Percentiles rank a stretch among this genome's conserved stretches.
phyloP scores from a whole-genome alignment of 805 yeast genomes.

The Saccharomycopsis schoenii region DNA sequence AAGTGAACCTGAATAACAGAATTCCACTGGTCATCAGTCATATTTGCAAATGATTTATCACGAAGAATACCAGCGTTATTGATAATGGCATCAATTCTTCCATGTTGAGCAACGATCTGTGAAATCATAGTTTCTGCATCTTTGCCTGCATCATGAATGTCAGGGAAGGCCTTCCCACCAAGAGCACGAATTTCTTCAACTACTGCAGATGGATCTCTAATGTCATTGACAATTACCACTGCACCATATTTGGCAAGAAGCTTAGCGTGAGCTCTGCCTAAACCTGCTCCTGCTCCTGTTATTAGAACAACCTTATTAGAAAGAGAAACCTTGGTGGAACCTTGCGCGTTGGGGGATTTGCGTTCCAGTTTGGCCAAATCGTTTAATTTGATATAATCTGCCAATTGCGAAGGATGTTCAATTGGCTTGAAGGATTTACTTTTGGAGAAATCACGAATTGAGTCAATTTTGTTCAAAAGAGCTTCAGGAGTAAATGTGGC shows the following conservation, averaged over 20 bases:
- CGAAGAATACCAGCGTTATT: slow-evolving; percentile 94
- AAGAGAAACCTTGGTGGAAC: slow-evolving; percentile 46
- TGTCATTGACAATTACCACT: slow-evolving; percentile 88
- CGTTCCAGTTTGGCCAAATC: slow-evolving; percentile 37
- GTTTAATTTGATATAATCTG: slow-evolving; percentile 58
- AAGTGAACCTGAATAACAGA: slow-evolving; percentile 75
- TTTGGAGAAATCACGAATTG: slow-evolving; percentile 48
- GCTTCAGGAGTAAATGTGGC: slow-evolving; percentile 76
- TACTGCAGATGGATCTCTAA: slow-evolving; percentile 60
- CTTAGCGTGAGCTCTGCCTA: slow-evolving; percentile 84
- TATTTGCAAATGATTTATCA: slow-evolving; percentile 78
- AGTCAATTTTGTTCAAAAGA: slow-evolving; percentile 55
- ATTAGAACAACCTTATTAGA: slow-evolving; percentile 79
- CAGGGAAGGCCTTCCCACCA: slow-evolving; percentile 79
- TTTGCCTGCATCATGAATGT: slow-evolving; percentile 69
- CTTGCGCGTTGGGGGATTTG: slow-evolving; percentile 47
- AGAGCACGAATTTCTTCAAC: slow-evolving; percentile 63
- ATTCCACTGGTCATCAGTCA: slow-evolving; percentile 79
- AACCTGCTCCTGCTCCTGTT: slow-evolving; percentile 93
- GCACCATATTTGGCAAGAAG: slow-evolving; percentile 88
- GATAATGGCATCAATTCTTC: slow-evolving; percentile 73
- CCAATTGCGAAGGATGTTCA: slow-evolving; percentile 61
- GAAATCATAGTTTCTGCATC: slow-evolving; percentile 68
- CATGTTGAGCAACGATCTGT: slow-evolving; percentile 67
- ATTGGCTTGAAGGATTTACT: slow-evolving; percentile 43